phyloP scores from a whole-genome alignment of 78 protist genomes.

The Dictyostelium purpureum region DNA sequence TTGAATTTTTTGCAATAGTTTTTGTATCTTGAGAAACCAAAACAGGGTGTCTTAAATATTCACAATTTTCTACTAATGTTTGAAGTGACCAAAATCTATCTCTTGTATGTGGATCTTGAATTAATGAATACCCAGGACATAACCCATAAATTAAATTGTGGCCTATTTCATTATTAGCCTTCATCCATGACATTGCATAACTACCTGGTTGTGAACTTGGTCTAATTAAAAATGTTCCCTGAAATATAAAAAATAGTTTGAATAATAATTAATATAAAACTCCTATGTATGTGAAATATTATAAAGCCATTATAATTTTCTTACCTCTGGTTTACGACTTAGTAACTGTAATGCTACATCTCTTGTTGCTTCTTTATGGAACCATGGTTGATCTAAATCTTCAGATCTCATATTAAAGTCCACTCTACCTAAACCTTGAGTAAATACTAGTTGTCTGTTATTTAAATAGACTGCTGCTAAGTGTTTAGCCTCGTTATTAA shows the following conservation, averaged over 20 bases:
- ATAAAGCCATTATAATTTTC: background rate
- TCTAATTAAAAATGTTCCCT: slow-evolving; percentile 79
- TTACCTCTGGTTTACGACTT: slow-evolving; percentile 54
- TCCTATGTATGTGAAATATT: background rate
- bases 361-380: slow-evolving; percentile 73
- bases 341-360: slow-evolving; percentile 64
- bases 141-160: slow-evolving; percentile 72
- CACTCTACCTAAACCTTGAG: slow-evolving; percentile 63
- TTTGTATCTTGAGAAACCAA: slow-evolving; percentile 12
- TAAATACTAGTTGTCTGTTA: slow-evolving; percentile 7
- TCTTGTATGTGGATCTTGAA: slow-evolving; percentile 31
- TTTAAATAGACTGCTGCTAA: slow-evolving; percentile 66
- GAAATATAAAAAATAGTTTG: background rate
- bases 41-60: slow-evolving; percentile 27
- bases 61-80: slow-evolving; percentile 59
- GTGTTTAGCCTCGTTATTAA: slow-evolving; percentile 57
- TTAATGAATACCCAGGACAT: slow-evolving; percentile 75
- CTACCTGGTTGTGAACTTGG: slow-evolving; percentile 79
- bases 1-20: slow-evolving; percentile 43
- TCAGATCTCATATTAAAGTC: slow-evolving; percentile 75
- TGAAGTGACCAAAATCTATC: slow-evolving; percentile 75
- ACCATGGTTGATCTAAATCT: slow-evolving; percentile 69
- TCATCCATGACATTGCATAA: slow-evolving; percentile 81
- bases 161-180: slow-evolving; percentile 49
- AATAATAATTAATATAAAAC: background rate